Evolutionary conservation across 106 monocot genomes (phyloP).

Genomic region (Allium sativum): DNA sequence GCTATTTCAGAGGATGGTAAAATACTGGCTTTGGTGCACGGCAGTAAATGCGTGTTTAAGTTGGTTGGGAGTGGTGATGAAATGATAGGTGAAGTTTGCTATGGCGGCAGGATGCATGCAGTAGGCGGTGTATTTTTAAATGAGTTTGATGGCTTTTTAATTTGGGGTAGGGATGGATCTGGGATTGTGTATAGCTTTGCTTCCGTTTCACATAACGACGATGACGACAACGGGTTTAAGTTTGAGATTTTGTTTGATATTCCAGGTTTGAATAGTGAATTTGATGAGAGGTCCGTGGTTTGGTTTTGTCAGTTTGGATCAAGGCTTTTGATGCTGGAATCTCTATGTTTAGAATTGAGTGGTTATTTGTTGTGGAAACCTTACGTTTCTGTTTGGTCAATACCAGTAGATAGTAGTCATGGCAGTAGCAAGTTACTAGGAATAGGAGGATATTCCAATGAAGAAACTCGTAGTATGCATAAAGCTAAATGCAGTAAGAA

Average conservation of each 20-base stretch:
- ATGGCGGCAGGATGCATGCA: constrained; percentile 10
- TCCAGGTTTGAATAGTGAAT: constrained; percentile 14
- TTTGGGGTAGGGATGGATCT: constrained; percentile 59
- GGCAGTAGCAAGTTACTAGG: constrained; percentile 20
- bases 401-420: constrained; percentile 9
- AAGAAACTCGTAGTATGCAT: background rate
- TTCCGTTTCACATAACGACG: background rate
- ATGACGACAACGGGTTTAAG: constrained; percentile 11
- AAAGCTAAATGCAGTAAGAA: background rate
- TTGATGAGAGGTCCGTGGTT: constrained; percentile 15
- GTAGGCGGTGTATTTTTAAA: constrained; percentile 51
- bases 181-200: constrained; percentile 37
- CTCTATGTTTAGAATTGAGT: constrained; percentile 19
- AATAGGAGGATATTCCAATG: constrained; percentile 34
- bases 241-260: constrained; percentile 43
- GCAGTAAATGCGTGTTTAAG: constrained; percentile 40
- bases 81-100: constrained; percentile 33
- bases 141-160: constrained; percentile 19
- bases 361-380: constrained; percentile 53
- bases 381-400: constrained; percentile 49
- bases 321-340: constrained; percentile 49
- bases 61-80: constrained; percentile 21
- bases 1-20: constrained; percentile 28
- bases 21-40: constrained; percentile 35
- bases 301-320: constrained; percentile 34